These are phyloP conservation scores for Aspergillus ruber DNA, from an alignment of 2,329 filamentous ascomycete species.

Conservation along the genomic window DNA sequence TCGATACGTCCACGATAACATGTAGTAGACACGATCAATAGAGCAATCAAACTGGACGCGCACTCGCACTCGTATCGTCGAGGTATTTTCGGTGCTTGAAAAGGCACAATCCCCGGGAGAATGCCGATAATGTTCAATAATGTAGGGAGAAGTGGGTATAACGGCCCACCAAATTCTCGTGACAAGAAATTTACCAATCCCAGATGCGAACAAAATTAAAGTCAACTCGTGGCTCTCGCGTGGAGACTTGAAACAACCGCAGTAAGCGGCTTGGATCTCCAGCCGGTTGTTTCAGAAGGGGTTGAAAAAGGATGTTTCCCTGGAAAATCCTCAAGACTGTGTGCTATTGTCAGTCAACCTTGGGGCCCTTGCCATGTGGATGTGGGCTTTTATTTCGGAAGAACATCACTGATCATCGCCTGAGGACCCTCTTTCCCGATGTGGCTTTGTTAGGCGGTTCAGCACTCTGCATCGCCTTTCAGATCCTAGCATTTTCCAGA, in stretches of 20 bases:
- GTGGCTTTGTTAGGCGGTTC: no score
- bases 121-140: neutral
- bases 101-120: neutral
- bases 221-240: neutral
- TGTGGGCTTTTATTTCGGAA: neutral
- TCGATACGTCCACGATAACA: no score
- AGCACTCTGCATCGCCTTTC: no score
- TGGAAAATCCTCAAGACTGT: no score
- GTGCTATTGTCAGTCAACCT: no score
- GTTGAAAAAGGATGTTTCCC: no score
- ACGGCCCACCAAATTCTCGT: neutral
- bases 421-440: neutral
- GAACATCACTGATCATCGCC: neutral
- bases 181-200: neutral
- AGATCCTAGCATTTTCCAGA: no score
- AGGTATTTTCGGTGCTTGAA: no score
- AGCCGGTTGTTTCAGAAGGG: neutral
- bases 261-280: neutral
- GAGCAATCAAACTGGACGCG: no score
- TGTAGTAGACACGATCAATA: no score
- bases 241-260: neutral
- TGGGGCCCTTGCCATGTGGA: neutral
- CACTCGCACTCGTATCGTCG: no score
- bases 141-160: neutral
- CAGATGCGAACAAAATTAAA: neutral